These are phyloP conservation scores for Claviceps purpurea DNA, from an alignment of 2,329 filamentous ascomycete species.

Conservation along the genomic window DNA sequence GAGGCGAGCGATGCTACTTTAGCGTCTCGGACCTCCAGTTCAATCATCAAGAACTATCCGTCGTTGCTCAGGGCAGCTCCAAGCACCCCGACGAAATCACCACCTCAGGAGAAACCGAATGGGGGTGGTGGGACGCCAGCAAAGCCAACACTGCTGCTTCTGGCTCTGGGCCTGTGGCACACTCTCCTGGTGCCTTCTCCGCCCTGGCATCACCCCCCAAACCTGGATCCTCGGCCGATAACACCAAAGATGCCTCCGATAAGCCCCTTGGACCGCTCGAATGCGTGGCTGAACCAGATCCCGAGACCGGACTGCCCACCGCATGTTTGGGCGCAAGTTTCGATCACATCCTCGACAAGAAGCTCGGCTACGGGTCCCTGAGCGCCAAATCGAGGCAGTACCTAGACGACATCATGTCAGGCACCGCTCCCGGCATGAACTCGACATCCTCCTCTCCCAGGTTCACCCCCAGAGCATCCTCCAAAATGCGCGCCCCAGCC, in stretches of 20 bases:
- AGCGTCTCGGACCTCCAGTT: slow-evolving; percentile 10
- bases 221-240: not conserved
- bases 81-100: slow-evolving; percentile 12
- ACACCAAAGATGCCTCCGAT: not conserved
- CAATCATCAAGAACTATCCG: slow-evolving; percentile 5
- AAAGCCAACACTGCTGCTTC: not conserved
- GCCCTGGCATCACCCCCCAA: not conserved
- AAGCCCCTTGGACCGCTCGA: not conserved
- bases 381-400: slow-evolving; percentile 8
- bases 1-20: slow-evolving; percentile 19
- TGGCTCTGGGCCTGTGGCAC: not conserved
- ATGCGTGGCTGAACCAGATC: not conserved
- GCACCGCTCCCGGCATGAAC: not conserved
- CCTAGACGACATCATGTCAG: slow-evolving; percentile 1
- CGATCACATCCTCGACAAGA: slow-evolving; percentile 3
- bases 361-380: slow-evolving; percentile 2
- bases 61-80: slow-evolving; percentile 11
- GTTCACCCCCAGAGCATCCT: not conserved
- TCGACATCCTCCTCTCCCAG: not conserved
- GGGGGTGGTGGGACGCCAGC: slow-evolving; percentile 13
- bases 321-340: slow-evolving; percentile 5
- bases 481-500: not conserved
- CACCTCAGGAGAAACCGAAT: slow-evolving; percentile 12
- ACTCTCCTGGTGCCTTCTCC: not conserved
- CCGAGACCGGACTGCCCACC: slow-evolving; percentile 1